Base-by-base conservation (phyloP, 2,329 filamentous ascomycete genomes). In the Sporothrix inflata region DNA sequence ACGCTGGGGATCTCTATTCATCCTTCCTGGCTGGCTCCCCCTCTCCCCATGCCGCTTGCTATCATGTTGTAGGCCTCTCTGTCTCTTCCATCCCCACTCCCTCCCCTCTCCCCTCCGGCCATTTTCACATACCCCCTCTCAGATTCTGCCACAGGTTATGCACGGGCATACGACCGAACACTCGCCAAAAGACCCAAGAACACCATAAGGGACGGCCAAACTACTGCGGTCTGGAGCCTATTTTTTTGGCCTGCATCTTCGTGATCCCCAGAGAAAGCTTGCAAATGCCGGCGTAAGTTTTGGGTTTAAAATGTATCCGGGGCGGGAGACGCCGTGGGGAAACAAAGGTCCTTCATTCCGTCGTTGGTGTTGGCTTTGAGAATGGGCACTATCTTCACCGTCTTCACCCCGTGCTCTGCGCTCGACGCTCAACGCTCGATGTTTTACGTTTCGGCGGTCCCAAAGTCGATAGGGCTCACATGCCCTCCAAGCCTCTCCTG, bases 281-380 rank as follows among this genome's bases (percentile, higher is more conserved):
- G 55, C 71, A 72, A 69, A 69, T 72, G 71, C 71, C 71, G 71
- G 71, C n/a, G 45, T 49, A 21, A 40, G 40, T 47, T 55, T 65
- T 63, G 42, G 34, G 34, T 69, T 72, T 21, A n/a, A 71, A 42
- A 65, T 69, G 30, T 55, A 69, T n/a, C 71, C 71, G 71, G 71
- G 34, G 55, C 71, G 71, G 71, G 71, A 72, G 66, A 69, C 71
- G 24, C 71, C 71, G 65, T 69, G 71, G 71, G 71, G 65, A 69
- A 69, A 30, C 24, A 69, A 55, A 72, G 71, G 71, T 72, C 71
- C 71, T 72, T 72, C 55, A 72, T 72, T 72, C 55, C 66, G 49
- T 24, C 47, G 49, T 38, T 19, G 14, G 16, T 67, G 70, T 68
- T 67, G 70, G 70, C 61, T 66, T 21, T 45, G 38, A 45, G 40